Base-by-base conservation (phyloP, 345 rosid genomes). In the Sonneratia alba region DNA sequence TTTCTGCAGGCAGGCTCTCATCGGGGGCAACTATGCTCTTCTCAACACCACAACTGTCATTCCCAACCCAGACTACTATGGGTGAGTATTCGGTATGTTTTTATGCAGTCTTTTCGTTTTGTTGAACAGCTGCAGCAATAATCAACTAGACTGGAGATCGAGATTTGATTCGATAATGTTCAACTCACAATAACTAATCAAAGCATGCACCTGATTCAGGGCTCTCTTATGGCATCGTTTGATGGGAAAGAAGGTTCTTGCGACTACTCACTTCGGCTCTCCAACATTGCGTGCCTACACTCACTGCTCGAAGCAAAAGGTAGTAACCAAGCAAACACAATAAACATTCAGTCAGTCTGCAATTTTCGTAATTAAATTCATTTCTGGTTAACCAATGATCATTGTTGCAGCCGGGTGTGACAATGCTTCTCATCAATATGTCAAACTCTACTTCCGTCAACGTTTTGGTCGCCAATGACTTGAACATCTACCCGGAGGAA, bases 51-150 rank as follows among this genome's bases (percentile, higher is more conserved):
- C 85, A 18, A 69, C 85, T 6, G 83, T 85, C 71, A 32, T 86
- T n/a, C 91, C 92, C 1, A 90, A 88, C 77, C 91, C 87, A 0
- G 92, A 88, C 62, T 90, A 86, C 73, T 87, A 89, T 51, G 83
- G 88, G 89, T 85, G 22, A 49, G 67, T 57, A n/a, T 6, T 21
- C 9, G 21, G 2, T 24, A 27, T 27, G 32, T 27, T 27, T 27
- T 27, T 27, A 27, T 27, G 32, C 32, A 27, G 32, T 27, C 32
- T 27, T 27, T 27, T 27, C 32, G 32, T 27, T 27, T 27, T 27
- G 32, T 27, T 27, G 32, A 27, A 27, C 32, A 27, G 32, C 32
- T 27, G 32, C 32, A 27, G 32, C 32, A 27, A 1, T 27, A 27
- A 27, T 27, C 32, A 27, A 27, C 32, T 27, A 27, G 32, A 27